Base-by-base conservation (phyloP, 2,329 filamentous ascomycete species). In the Fusarium duplospermum region DNA sequence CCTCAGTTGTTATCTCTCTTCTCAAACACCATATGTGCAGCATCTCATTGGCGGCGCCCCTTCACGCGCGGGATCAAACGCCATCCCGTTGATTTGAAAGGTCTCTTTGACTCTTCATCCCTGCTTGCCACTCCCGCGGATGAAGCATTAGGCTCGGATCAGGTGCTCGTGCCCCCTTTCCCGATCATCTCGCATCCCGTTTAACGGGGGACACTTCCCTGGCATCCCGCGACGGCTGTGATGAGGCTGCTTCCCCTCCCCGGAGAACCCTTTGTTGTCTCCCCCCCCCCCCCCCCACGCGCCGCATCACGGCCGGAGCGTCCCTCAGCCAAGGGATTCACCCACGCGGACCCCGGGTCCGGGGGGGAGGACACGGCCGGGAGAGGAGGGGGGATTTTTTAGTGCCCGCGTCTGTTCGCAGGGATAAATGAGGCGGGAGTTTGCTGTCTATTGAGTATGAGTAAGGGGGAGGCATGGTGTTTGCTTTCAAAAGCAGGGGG, bases 151-250 rank as follows among this genome's bases (percentile, higher is more conserved):
- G 71, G 71, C 67, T 65, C 71, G 71, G 71, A 56, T 73, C 71
- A 73, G 57, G 71, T 71, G 64, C 71, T 72, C 69, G 57, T 64
- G 22, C 22, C 45, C 45, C 45, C 45, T 22, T 69, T 74, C 71
- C 68, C 71, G 71, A 63, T 72, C 57, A 74, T 74, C 71, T 74
- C 42, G 71, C 71, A 74, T 60, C 71, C 61, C 67, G 59, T 63
- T 40, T 56, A 66, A 66, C 40, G 29, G 66, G 36, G 36, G 50
- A 50, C 40, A 35, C 40, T 57, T 58, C 65, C 60, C 60, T 24
- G 50, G 54, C 69, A 58, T 69, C 61, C 61, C 61, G 63, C 54
- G 62, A 50, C 45, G 45, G 45, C 29, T 45, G 40, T 45, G 40
- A 22, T 45, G 40, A 45, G 40, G 40, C 40, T 38, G 36, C 16